These are phyloP conservation scores for Aureobasidium sp. DNA, from an alignment of 2,329 filamentous ascomycete genomes.

Conservation along the genomic window DNA sequence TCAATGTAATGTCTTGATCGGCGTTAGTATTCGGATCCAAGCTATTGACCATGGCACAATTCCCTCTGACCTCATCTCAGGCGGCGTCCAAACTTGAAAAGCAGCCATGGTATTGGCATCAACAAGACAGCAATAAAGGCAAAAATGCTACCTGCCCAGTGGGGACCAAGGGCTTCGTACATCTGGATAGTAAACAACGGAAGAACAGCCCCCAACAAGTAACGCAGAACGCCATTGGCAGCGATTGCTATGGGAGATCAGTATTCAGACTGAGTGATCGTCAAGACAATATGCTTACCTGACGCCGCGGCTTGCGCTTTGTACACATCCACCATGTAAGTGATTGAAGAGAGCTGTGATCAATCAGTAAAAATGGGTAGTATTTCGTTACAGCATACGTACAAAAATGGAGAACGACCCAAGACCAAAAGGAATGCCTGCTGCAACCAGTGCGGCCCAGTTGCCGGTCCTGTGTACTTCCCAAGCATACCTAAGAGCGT, in stretches of 20 bases:
- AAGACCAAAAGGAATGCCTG: slow-evolving; percentile 26
- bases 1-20: too few species aligned
- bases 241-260: slow-evolving; percentile 35
- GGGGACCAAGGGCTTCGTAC: slow-evolving; percentile 35
- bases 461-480: slow-evolving; percentile 29
- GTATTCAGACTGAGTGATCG: too few species aligned
- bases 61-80: too few species aligned
- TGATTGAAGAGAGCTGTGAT: slow-evolving; percentile 22
- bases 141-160: slow-evolving; percentile 38
- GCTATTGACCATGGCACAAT: too few species aligned
- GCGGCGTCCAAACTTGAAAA: slow-evolving; percentile 23
- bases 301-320: slow-evolving; percentile 49
- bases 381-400: not conserved
- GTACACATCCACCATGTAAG: slow-evolving; percentile 52
- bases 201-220: slow-evolving; percentile 50
- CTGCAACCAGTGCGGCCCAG: slow-evolving; percentile 33
- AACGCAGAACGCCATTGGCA: slow-evolving; percentile 54
- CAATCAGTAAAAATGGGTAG: not conserved
- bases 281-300: too few species aligned
- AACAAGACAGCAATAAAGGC: slow-evolving; percentile 35
- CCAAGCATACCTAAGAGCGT: too few species aligned
- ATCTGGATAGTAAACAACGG: slow-evolving; percentile 56
- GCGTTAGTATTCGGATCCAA: too few species aligned
- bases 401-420: slow-evolving; percentile 32
- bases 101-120: slow-evolving; percentile 34